Conservation (phyloP, 1,284 basidiomycete genomes). For the Chiua sp. region DNA sequence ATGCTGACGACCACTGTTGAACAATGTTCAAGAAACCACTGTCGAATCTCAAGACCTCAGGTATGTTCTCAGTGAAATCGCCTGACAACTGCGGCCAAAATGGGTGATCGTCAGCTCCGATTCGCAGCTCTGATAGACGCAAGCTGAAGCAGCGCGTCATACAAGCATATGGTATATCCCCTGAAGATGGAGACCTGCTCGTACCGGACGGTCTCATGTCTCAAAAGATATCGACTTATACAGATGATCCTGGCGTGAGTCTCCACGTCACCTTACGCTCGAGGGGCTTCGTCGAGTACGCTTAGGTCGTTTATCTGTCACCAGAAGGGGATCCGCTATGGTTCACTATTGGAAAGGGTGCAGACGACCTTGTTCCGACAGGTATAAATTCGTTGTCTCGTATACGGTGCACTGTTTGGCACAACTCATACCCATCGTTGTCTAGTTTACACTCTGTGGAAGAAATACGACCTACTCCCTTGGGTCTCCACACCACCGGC, state of each 20-base stretch:
- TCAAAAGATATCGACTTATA: conserved; percentile 68
- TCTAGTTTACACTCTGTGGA: conserved; percentile 77
- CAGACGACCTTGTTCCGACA: conserved; percentile 73
- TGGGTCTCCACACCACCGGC: conserved; percentile 65
- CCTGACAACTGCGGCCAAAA: not conserved
- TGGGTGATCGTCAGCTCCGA: conserved; percentile 49
- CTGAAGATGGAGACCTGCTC: conserved; percentile 63
- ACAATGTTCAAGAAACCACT: conserved; percentile 80
- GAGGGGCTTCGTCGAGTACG: not conserved
- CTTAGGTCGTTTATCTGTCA: conserved; percentile 67
- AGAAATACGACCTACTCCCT: conserved; percentile 65
- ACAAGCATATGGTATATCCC: conserved; percentile 48
- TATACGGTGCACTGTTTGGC: not conserved
- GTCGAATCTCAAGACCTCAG: conserved; percentile 68
- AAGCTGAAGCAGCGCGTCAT: conserved; percentile 68
- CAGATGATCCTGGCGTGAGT: conserved; percentile 67
- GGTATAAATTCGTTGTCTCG: conserved; percentile 39
- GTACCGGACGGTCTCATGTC: conserved; percentile 74
- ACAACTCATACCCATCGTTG: not conserved
- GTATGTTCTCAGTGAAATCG: conserved; percentile 26
- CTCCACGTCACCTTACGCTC: not conserved
- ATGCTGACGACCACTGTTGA: not conserved
- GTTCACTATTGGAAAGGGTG: conserved; percentile 77
- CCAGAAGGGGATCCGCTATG: conserved; percentile 80
- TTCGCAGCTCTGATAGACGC: conserved; percentile 71